Base-by-base conservation (phyloP, 768 basidiomycete species). In the Naganishia antarctica region DNA sequence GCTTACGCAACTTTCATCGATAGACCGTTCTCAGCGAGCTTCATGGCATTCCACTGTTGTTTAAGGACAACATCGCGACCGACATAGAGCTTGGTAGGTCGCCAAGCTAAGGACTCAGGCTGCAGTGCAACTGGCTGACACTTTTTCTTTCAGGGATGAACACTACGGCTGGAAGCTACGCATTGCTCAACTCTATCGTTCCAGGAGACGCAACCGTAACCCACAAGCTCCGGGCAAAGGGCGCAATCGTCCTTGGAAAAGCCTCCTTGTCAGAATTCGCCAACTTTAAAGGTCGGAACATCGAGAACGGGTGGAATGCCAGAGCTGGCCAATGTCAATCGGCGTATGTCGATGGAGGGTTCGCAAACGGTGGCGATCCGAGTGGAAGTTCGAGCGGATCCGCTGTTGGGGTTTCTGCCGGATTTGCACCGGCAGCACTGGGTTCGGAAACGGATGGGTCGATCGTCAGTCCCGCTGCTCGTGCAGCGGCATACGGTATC, bases 31-130 rank as follows among this genome's bases (percentile, higher is more conserved):
- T 50, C 16, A 29, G 50, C 21, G 63, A 59, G 21, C 67, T 75
- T 0, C 72, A 75, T 47, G 74, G 74, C 18, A 73, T 75, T 23
- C 74, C 74, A 5, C 65, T 75, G 15, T 50, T 73, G 4, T 45
- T 75, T 58, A 73, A 75, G 66, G 72, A 75, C 46, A 72, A 70
- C 60, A 68, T 75, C 28, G 72, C 64, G 3, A 73, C 74, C 0
- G 72, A 72, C 61, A 29, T 53, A 3, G 47, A 60, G 44, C 60
- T 73, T 2, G 72, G 72, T 15, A 50, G 5, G 28, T 50, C n/a
- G n/a, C n/a, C 25, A 37, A 37, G 34, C 34, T 15, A 37, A 37
- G 15, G 15, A 7, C 7, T 7, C 34, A 15, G 7, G 34, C 34
- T 7, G 34, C 2, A 29, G 32, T 8, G 18, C 11, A 6, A 26